Percentiles rank a stretch among this genome's conserved stretches.
Evolutionary conservation across 2,329 filamentous ascomycete genomes (phyloP).

Genomic region (Aspergillus glaucus): DNA sequence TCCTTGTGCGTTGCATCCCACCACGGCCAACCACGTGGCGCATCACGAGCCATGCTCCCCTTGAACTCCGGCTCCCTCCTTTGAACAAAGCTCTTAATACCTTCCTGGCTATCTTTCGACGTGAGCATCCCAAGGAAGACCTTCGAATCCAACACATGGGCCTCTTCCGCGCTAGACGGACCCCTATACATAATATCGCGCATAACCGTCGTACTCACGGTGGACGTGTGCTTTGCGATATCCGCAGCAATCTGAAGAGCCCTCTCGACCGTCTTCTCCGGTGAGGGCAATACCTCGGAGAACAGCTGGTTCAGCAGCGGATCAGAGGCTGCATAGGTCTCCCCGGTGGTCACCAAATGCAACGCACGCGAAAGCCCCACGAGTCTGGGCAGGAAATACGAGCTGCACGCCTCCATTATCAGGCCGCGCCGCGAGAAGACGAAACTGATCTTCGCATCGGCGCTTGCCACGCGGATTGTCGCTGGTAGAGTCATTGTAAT

Average conservation of each 20-base stretch:
- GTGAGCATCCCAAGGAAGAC: too few species aligned
- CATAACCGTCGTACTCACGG: background rate
- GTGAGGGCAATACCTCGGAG: background rate
- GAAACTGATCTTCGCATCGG: background rate
- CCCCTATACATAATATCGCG: background rate
- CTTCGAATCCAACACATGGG: background rate
- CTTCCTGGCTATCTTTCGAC: too few species aligned
- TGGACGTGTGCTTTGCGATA: background rate
- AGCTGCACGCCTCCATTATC: background rate
- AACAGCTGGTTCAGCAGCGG: background rate
- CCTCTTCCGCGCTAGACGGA: background rate
- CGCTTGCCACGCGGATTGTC: background rate
- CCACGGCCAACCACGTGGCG: too few species aligned
- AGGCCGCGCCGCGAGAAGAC: background rate
- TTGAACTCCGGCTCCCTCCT: too few species aligned
- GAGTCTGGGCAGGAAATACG: background rate
- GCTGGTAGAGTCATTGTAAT: background rate
- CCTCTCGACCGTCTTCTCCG: background rate
- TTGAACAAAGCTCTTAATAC: too few species aligned
- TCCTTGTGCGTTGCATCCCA: too few species aligned
- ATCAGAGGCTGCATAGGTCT: background rate
- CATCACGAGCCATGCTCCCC: too few species aligned
- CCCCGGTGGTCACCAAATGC: background rate
- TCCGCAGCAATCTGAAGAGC: background rate
- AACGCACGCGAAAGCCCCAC: background rate